Evolutionary conservation across 768 basidiomycete genomes (phyloP).

Genomic region (Lentinula sp.): DNA sequence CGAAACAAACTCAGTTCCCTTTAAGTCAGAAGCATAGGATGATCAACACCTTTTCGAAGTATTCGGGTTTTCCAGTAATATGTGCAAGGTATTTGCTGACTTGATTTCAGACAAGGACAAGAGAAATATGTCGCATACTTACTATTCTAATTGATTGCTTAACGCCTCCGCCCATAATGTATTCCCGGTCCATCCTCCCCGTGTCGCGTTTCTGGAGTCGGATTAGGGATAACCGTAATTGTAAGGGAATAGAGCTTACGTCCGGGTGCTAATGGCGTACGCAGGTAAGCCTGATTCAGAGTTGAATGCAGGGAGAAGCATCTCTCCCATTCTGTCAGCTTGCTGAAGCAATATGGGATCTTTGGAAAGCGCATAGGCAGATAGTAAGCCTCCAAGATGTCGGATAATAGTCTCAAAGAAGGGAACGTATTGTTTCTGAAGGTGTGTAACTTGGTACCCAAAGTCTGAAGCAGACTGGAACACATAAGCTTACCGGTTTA

Average conservation of each 20-base stretch:
- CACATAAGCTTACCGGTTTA: slow-evolving; percentile 19
- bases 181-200: slow-evolving; percentile 22
- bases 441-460: not conserved
- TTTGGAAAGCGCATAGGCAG: slow-evolving; percentile 68
- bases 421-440: slow-evolving; percentile 30
- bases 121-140: slow-evolving; percentile 9
- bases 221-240: not conserved
- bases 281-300: slow-evolving; percentile 59
- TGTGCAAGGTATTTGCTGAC: slow-evolving; percentile 72
- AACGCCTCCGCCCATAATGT: slow-evolving; percentile 34
- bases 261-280: slow-evolving; percentile 52
- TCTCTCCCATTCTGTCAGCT: slow-evolving; percentile 62
- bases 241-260: slow-evolving; percentile 22
- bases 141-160: slow-evolving; percentile 66
- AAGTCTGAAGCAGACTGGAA: not conserved
- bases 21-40: slow-evolving; percentile 17
- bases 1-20: slow-evolving; percentile 27
- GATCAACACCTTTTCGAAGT: slow-evolving; percentile 37
- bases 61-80: slow-evolving; percentile 61
- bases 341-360: slow-evolving; percentile 52
- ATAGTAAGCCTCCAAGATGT: slow-evolving; percentile 68
- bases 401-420: slow-evolving; percentile 80
- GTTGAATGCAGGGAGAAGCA: slow-evolving; percentile 60
- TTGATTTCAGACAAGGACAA: not conserved
- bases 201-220: slow-evolving; percentile 29